These are phyloP conservation scores for Saccharomyces paradoxus DNA, from an alignment of 805 yeast genomes.

Conservation along the genomic window DNA sequence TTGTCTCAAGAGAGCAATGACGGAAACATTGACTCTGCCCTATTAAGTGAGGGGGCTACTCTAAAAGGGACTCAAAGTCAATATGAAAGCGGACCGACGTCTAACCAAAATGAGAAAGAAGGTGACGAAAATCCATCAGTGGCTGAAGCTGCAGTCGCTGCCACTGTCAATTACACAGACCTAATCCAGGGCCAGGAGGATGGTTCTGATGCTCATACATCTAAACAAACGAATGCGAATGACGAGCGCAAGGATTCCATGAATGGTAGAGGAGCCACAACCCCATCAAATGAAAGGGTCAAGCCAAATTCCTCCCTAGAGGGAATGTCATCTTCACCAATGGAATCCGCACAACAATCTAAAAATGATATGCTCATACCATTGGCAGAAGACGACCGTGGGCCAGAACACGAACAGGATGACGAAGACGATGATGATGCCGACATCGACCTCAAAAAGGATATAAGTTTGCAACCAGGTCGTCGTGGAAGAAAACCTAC, in stretches of 20 bases:
- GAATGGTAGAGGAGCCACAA: neutral
- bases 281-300: neutral
- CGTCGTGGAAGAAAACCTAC: constrained; percentile 26
- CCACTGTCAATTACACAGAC: constrained; percentile 10
- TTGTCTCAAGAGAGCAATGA: constrained; percentile 6
- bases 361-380: neutral
- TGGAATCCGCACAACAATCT: neutral
- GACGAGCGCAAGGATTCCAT: neutral
- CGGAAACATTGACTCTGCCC: constrained; percentile 27
- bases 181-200: constrained; percentile 9
- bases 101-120: constrained; percentile 6
- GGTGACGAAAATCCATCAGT: constrained; percentile 6
- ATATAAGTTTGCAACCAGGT: constrained; percentile 4
- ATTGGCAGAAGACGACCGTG: neutral
- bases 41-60: constrained; percentile 11
- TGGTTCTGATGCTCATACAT: neutral
- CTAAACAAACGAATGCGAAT: neutral
- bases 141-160: constrained; percentile 11
- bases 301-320: neutral
- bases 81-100: constrained; percentile 1
- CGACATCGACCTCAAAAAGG: neutral
- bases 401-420: neutral
- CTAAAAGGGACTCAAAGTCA: neutral
- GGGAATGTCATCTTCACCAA: neutral
- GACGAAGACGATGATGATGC: constrained; percentile 1